Conservation (phyloP, 306 rosid species). For the Sphenostylis stenocarpa region DNA sequence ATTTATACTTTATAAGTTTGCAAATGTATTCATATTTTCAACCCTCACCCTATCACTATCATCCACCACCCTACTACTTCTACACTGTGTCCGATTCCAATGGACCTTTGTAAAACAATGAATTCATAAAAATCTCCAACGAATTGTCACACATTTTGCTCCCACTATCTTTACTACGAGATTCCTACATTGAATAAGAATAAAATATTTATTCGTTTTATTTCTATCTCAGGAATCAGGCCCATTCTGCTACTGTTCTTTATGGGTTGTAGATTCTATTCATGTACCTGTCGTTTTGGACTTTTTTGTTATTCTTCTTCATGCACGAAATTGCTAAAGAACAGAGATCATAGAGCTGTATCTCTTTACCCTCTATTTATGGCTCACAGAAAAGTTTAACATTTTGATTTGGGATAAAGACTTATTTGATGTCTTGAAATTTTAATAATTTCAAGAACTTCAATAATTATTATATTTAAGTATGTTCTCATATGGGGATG, state of each 20-base stretch:
- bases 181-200: not conserved
- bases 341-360: not conserved
- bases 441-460: too few species aligned
- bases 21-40: not conserved
- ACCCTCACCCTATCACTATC: not conserved
- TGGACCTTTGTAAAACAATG: not conserved
- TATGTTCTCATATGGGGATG: not conserved
- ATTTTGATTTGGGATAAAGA: not conserved
- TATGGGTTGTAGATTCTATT: not conserved
- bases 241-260: not conserved
- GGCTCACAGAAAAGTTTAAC: not conserved
- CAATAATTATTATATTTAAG: too few species aligned
- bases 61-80: not conserved
- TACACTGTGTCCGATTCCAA: not conserved
- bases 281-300: not conserved
- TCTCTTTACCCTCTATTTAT: not conserved
- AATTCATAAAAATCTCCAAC: not conserved
- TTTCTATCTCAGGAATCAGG: not conserved
- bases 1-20: too few species aligned
- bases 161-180: not conserved
- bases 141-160: not conserved
- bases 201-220: not conserved
- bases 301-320: not conserved
- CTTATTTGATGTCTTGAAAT: not conserved
- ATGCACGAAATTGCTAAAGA: not conserved